These are phyloP conservation scores for Cercospora sp. DNA, from an alignment of 2,329 filamentous ascomycete species.

Conservation along the genomic window DNA sequence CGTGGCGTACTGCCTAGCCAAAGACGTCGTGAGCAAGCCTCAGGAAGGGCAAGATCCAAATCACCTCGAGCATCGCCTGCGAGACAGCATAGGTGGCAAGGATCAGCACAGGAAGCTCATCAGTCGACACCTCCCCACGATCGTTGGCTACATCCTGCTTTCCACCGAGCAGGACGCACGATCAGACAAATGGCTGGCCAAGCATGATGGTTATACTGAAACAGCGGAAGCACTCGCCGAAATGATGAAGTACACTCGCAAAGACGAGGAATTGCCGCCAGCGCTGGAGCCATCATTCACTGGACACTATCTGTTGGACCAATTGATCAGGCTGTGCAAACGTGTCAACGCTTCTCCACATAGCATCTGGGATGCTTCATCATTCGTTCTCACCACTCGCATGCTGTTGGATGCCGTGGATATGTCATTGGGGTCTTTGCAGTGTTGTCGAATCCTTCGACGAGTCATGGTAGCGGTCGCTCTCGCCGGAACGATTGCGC, in stretches of 20 bases:
- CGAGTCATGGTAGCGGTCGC: constrained; percentile 81
- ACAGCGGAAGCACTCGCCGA: constrained; percentile 65
- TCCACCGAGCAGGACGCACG: constrained; percentile 73
- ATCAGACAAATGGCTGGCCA: constrained; percentile 57
- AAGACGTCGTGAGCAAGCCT: constrained; percentile 58
- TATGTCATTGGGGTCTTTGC: constrained; percentile 78
- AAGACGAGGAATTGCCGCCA: constrained; percentile 64
- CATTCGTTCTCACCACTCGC: constrained; percentile 54
- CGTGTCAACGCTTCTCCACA: constrained; percentile 65
- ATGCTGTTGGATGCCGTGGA: constrained; percentile 79
- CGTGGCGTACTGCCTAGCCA: constrained; percentile 80
- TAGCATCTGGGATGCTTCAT: constrained; percentile 31
- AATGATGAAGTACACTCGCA: constrained; percentile 70
- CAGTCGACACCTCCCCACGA: constrained; percentile 70
- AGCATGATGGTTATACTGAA: constrained; percentile 52
- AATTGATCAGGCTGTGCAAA: constrained; percentile 76
- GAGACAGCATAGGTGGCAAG: constrained; percentile 68
- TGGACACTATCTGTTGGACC: constrained; percentile 71
- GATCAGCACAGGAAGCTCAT: constrained; percentile 61
- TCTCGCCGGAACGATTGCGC: constrained; percentile 71
- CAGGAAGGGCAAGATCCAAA: constrained; percentile 40
- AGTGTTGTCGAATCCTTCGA: constrained; percentile 81
- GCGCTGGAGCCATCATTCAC: constrained; percentile 87
- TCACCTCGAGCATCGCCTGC: constrained; percentile 55
- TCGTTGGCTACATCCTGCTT: constrained; percentile 74